Evolutionary conservation across 257 asterid genomes (phyloP).

Genomic region (Ilex asprella): DNA sequence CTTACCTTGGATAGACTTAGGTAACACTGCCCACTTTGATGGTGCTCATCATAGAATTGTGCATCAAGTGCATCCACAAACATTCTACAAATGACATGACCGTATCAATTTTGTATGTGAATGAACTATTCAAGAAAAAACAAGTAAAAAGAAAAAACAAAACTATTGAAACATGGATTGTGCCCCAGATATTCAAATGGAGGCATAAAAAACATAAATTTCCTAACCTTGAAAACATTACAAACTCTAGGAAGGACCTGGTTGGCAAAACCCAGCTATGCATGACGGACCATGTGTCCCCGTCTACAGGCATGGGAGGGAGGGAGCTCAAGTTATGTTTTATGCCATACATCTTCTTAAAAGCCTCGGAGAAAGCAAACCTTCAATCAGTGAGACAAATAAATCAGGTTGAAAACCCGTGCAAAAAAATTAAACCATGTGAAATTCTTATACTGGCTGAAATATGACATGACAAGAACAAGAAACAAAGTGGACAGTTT

Average conservation of each 20-base stretch:
- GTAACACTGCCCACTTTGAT: conserved; percentile 55
- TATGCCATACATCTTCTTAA: conserved; percentile 79
- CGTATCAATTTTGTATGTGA: not conserved
- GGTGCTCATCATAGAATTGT: conserved; percentile 59
- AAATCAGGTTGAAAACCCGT: conserved; percentile 10
- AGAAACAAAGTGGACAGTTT: not conserved
- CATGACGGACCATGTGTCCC: conserved; percentile 89
- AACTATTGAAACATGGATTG: not conserved
- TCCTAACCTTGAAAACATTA: conserved; percentile 88
- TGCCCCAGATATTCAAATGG: not conserved
- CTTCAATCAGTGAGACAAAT: conserved; percentile 28
- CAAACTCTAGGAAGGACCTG: conserved; percentile 79
- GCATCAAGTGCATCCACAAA: conserved; percentile 85
- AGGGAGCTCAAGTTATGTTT: conserved; percentile 56
- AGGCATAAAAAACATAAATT: conserved; percentile 4
- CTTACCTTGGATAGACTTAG: conserved; percentile 71
- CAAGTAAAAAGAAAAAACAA: not conserved
- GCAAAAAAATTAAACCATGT: not conserved
- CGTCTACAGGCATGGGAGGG: conserved; percentile 70
- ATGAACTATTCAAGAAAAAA: not conserved
- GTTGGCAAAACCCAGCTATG: conserved; percentile 94
- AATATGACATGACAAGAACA: not conserved
- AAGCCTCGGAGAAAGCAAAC: conserved; percentile 70
- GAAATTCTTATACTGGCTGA: not conserved
- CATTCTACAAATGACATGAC: conserved; percentile 42